Evolutionary conservation across 805 yeast genomes (phyloP).

Genomic region (Maudiozyma turicensis): DNA sequence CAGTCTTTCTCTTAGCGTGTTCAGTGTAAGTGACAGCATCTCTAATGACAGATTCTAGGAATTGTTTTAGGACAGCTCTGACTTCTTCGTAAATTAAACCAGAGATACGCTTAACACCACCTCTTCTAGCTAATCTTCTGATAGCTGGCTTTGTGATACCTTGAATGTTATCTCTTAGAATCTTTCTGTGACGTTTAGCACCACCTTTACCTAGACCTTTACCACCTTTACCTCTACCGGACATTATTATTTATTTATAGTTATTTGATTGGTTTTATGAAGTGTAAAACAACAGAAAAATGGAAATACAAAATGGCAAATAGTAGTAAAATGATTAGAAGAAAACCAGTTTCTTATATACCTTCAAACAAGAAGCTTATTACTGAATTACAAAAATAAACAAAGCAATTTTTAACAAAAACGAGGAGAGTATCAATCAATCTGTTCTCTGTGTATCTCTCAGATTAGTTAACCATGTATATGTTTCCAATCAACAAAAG

Average conservation of each 20-base stretch:
- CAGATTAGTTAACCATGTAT: too few relatives aligned
- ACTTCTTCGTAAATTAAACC: slow-evolving; percentile 98
- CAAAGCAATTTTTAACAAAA: too few relatives aligned
- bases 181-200: slow-evolving; percentile 99
- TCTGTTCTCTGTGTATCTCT: too few relatives aligned
- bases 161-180: slow-evolving; percentile 97
- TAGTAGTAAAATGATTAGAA: background rate
- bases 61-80: slow-evolving; percentile 88
- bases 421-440: too few relatives aligned
- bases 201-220: slow-evolving; percentile 99
- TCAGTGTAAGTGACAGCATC: slow-evolving; percentile 98
- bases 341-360: too few relatives aligned
- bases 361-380: too few relatives aligned
- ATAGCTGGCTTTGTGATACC: slow-evolving; percentile 99
- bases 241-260: slow-evolving; percentile 39
- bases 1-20: slow-evolving; percentile 99
- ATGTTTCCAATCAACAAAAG: too few relatives aligned
- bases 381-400: too few relatives aligned
- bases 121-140: slow-evolving; percentile 99
- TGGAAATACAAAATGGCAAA: background rate
- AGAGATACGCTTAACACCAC: slow-evolving; percentile 99
- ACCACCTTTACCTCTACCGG: slow-evolving; percentile 99
- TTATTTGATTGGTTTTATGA: background rate
- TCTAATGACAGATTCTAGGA: slow-evolving; percentile 94
- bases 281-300: background rate